A percentile compares a stretch with the other conserved stretches of the same genome.
phyloP scores from a whole-genome alignment of 163 green algal genomes.

The Scenedesmus sp. region DNA sequence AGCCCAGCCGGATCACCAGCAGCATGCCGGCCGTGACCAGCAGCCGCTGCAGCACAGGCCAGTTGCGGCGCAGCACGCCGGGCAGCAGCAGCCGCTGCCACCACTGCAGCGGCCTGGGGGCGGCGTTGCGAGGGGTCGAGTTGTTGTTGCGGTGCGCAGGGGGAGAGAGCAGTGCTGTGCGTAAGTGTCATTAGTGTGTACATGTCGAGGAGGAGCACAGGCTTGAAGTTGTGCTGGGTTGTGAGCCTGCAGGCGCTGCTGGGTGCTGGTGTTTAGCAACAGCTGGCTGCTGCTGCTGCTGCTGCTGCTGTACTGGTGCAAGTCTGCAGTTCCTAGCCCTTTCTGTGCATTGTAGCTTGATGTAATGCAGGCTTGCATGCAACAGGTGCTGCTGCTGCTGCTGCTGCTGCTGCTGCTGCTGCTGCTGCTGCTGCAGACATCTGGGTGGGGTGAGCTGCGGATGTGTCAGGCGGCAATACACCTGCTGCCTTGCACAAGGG shows the following conservation, averaged over 20 bases:
- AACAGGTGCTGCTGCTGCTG: not conserved
- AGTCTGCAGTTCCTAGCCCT: too few species aligned
- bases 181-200: too few species aligned
- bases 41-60: constrained; percentile 54
- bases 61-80: constrained; percentile 19
- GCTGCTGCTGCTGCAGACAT: not conserved
- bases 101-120: not conserved
- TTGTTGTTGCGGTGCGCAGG: not conserved
- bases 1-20: constrained; percentile 62
- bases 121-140: not conserved
- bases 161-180: not conserved
- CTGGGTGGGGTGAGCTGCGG: not conserved
- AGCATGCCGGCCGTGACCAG: constrained; percentile 67
- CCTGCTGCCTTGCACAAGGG: not conserved
- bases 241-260: not conserved
- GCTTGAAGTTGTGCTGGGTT: too few species aligned
- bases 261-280: not conserved
- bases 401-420: not conserved
- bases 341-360: not conserved
- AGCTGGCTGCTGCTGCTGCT: not conserved
- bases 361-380: not conserved
- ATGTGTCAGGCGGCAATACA: not conserved
- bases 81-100: constrained; percentile 27
- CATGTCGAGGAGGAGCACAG: too few species aligned
- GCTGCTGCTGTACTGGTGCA: too few species aligned